These are phyloP conservation scores for Symbiodinium natans DNA, from an alignment of 73 alveolate species.

Conservation along the genomic window DNA sequence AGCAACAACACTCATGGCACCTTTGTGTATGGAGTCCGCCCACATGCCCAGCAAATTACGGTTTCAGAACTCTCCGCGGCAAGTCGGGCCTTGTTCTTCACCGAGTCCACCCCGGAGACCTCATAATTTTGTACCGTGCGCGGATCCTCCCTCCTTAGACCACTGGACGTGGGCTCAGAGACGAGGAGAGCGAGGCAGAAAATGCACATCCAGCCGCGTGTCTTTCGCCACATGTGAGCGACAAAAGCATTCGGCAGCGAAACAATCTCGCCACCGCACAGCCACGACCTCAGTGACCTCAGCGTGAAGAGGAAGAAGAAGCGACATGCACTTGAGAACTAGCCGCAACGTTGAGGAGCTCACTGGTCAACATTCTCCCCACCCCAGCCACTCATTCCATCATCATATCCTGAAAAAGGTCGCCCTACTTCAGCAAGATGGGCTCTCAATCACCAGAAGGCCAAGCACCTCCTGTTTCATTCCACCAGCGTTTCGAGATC, in stretches of 20 bases:
- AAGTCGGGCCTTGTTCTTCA: slow-evolving; percentile 70
- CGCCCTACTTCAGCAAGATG: too few relatives aligned
- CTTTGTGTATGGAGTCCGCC: too few relatives aligned
- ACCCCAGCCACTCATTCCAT: slow-evolving; percentile 92
- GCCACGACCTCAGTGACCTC: slow-evolving; percentile 82
- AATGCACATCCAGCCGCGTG: neutral
- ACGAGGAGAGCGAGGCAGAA: too few relatives aligned
- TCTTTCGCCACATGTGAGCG: slow-evolving; percentile 93
- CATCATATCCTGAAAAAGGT: slow-evolving; percentile 45
- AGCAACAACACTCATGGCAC: too few relatives aligned
- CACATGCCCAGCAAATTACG: too few relatives aligned
- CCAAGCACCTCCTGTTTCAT: slow-evolving; percentile 62
- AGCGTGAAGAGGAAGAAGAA: neutral
- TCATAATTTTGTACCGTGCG: slow-evolving; percentile 34
- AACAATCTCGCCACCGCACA: slow-evolving; percentile 89
- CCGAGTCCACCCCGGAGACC: slow-evolving; percentile 51
- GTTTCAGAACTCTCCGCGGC: too few relatives aligned
- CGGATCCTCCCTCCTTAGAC: slow-evolving; percentile 53
- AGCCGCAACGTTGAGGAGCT: neutral
- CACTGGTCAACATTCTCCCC: slow-evolving; percentile 86
- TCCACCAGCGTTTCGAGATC: slow-evolving; percentile 85
- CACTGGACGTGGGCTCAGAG: too few relatives aligned
- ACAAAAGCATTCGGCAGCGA: slow-evolving; percentile 51
- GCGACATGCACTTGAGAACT: neutral
- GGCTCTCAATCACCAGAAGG: too few relatives aligned